A percentile compares a stretch with the other conserved stretches of the same genome.
phyloP scores from a whole-genome alignment of 176 grass and related monocot species.

The Oryza officinalis region DNA sequence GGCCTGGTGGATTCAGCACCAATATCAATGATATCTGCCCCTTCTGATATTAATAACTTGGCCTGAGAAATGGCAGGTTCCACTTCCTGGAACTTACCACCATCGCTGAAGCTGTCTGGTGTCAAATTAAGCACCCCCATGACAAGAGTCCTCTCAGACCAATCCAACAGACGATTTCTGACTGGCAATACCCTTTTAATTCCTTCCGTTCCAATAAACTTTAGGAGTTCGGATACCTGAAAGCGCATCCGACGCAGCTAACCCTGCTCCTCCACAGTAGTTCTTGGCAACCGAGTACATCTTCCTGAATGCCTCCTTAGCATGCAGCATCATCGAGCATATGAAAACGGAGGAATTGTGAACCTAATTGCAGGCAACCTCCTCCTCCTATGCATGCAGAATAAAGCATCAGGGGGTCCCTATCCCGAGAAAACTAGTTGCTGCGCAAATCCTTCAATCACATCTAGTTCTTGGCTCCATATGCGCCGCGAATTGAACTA shows the following conservation, averaged over 20 bases:
- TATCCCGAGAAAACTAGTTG: no score
- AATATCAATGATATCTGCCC: constrained; percentile 90
- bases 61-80: constrained; percentile 59
- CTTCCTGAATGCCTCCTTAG: constrained; percentile 40
- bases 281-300: constrained; percentile 47
- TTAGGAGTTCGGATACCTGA: constrained; percentile 33
- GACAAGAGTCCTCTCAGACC: constrained; percentile 64
- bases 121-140: constrained; percentile 95
- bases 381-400: no score
- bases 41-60: constrained; percentile 69
- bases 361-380: not conserved
- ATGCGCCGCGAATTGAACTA: no score
- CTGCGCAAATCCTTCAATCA: no score
- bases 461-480: no score
- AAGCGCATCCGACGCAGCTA: not conserved
- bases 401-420: no score
- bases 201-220: constrained; percentile 58
- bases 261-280: constrained; percentile 25
- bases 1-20: constrained; percentile 92
- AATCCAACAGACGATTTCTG: constrained; percentile 57
- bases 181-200: constrained; percentile 74
- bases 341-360: not conserved
- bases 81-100: constrained; percentile 73
- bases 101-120: constrained; percentile 90
- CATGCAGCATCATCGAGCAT: constrained; percentile 43